Conservation (phyloP, 192 early-diverging fungal species). For the Spizellomyces punctatus region DNA sequence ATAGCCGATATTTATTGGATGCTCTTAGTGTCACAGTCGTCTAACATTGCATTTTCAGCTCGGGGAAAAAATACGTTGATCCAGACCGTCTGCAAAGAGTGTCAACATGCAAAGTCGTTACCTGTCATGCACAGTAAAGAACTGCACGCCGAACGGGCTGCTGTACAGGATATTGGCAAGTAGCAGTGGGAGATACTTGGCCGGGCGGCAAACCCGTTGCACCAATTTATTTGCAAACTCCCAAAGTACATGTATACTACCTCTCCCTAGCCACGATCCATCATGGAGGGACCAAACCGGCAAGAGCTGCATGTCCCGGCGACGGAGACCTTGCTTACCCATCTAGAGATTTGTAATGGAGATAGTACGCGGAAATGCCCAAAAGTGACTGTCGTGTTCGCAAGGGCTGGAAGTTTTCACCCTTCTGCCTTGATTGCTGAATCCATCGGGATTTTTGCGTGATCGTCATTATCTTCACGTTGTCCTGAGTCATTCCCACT, state of each 20-base stretch:
- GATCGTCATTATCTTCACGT: background rate
- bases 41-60: too few relatives aligned
- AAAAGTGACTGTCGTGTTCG: background rate
- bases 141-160: background rate
- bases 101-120: background rate
- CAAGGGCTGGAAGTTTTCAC: background rate
- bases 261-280: background rate
- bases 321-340: too few relatives aligned
- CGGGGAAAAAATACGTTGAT: too few relatives aligned
- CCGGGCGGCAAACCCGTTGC: too few relatives aligned
- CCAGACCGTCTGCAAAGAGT: conserved; percentile 20
- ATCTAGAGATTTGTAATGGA: too few relatives aligned
- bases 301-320: background rate
- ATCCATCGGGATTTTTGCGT: background rate
- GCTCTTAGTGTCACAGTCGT: too few relatives aligned
- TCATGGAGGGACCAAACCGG: background rate
- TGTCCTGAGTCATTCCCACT: background rate
- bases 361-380: background rate
- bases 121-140: background rate
- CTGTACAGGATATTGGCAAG: too few relatives aligned
- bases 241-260: too few relatives aligned
- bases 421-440: background rate
- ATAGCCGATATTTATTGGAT: too few relatives aligned
- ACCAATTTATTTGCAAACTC: too few relatives aligned
- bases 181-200: too few relatives aligned